Evolutionary conservation across 805 yeast species (phyloP), one percentile per base, ranked within the genome.

Genomic region (Yamadazyma nakazawae): DNA sequence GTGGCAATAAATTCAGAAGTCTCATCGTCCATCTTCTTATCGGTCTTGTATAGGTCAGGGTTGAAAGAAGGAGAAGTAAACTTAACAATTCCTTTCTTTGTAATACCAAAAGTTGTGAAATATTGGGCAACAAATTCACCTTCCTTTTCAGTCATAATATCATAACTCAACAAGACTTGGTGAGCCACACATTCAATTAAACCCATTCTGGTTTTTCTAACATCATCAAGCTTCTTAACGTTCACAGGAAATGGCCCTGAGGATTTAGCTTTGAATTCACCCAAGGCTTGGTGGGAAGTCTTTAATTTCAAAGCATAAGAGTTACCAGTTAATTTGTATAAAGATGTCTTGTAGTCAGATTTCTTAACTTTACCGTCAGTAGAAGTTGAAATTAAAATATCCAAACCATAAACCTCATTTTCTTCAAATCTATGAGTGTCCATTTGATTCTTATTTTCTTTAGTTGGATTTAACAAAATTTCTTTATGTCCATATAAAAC

Each of bases 351-450:
- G 60, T 75, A 72, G 55, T 80, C 79, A 45, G 82, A 72, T 47
- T 67, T 63, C 62, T 78, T 76, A 50, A 82, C 85, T 71, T 83
- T 83, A 52, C 92, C 89, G 41, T 79, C 85, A 42, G 64, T 65
- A 6, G 85, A 78, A 36, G 85, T 76, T 19, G 87, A 76, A 52
- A 85, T 72, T 50, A 86, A 73, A 51, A 85, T 76, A 61, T 85
- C 92, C 56, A 85, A 70, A 43, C 92, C 92, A 62, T 79, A 85
- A 31, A 86, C 92, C 62, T 85, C 89, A 61, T 82, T 82, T 61
- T 80, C 86, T 64, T 80, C 88, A 54, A 86, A 85, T 61, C 76
- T 79, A 64, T 71, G 68, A 43, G 87, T 70, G 50, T 81, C 85
- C 63, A 84, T 79, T 61, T 76, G 82, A 54, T 66, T 63, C 64